Percentiles rank a stretch among this genome's conserved stretches.
These are phyloP conservation scores for Xylariaceae sp. DNA, from an alignment of 2,329 filamentous ascomycete species.

Conservation along the genomic window DNA sequence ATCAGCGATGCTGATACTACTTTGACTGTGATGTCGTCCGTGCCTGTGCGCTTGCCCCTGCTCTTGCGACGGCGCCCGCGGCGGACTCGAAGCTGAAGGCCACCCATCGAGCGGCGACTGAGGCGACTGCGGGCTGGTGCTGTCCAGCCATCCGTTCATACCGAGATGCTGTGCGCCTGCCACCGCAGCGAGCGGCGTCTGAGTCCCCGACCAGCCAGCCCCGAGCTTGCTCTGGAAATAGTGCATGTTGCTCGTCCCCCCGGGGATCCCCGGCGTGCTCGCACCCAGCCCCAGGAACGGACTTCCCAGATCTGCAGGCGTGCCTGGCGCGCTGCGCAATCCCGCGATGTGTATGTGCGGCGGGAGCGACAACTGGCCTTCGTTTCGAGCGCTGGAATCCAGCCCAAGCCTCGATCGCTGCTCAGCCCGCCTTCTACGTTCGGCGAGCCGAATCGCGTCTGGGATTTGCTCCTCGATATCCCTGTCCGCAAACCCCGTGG, in stretches of 20 bases:
- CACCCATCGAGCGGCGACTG: background rate
- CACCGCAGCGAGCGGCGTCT: conserved; percentile 75
- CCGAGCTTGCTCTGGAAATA: conserved; percentile 79
- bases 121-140: conserved; percentile 13
- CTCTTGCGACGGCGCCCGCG: conserved; percentile 1
- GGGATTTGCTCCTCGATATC: conserved; percentile 23
- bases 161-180: conserved; percentile 63
- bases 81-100: conserved; percentile 2
- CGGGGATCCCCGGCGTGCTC: conserved; percentile 60
- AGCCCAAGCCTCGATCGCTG: conserved; percentile 23
- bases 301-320: conserved; percentile 43
- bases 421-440: conserved; percentile 30
- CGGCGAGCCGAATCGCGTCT: conserved; percentile 30
- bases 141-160: conserved; percentile 40
- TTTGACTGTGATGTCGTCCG: conserved; percentile 41
- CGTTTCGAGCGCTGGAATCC: background rate
- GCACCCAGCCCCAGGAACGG: conserved; percentile 51
- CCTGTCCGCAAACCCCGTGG: background rate
- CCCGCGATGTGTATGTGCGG: conserved; percentile 34
- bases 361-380: conserved; percentile 22
- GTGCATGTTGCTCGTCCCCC: conserved; percentile 71
- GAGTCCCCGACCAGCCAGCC: conserved; percentile 66
- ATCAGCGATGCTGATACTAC: conserved; percentile 44
- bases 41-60: conserved; percentile 28
- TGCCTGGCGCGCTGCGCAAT: conserved; percentile 26